Conservation (phyloP, 73 alveolate species). For the Blepharisma stoltei region DNA sequence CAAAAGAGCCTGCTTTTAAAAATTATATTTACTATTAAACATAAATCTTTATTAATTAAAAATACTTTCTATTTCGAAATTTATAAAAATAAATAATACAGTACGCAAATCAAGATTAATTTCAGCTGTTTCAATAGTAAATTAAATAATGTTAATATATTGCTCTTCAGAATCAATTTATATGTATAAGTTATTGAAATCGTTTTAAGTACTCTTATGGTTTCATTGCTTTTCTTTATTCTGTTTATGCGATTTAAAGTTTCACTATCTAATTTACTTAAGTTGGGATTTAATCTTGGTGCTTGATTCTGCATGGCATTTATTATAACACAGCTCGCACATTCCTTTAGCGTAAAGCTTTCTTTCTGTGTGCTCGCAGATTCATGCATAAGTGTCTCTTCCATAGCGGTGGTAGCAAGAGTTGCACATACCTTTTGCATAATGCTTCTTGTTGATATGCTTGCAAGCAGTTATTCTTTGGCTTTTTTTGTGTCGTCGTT, state of each 20-base stretch:
- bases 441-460: constrained; percentile 77
- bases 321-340: constrained; percentile 55
- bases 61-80: too few relatives aligned
- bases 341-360: constrained; percentile 59
- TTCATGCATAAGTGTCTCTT: constrained; percentile 74
- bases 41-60: too few relatives aligned
- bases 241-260: neutral
- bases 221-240: neutral
- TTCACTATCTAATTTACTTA: constrained; percentile 37
- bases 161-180: too few relatives aligned
- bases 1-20: too few relatives aligned
- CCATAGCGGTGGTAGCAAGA: constrained; percentile 83
- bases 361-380: constrained; percentile 65
- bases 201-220: neutral
- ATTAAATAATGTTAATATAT: too few relatives aligned
- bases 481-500: neutral
- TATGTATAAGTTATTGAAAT: too few relatives aligned
- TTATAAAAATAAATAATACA: too few relatives aligned
- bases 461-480: constrained; percentile 47
- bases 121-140: too few relatives aligned
- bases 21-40: too few relatives aligned
- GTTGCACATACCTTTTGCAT: constrained; percentile 93
- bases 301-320: too few relatives aligned
- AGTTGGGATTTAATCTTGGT: neutral
- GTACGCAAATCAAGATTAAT: too few relatives aligned